Conservation (phyloP, 257 asterid genomes). For the Eucommia ulmoides region DNA sequence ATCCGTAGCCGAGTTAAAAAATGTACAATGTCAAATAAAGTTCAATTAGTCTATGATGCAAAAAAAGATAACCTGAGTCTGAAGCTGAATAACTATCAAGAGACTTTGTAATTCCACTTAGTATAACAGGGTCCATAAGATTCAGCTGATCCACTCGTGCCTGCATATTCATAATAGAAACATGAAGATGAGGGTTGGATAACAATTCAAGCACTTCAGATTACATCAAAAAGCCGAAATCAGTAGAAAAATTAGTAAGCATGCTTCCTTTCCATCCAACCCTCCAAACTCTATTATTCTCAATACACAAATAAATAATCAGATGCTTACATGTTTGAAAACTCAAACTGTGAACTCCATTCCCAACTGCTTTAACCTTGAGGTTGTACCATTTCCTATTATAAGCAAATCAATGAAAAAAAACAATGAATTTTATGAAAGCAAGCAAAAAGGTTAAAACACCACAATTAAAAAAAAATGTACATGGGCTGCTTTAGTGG, state of each 20-base stretch:
- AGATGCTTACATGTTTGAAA: conserved; percentile 81
- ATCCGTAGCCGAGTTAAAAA: too few relatives aligned
- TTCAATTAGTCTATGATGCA: conserved; percentile 2
- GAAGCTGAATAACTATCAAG: conserved; percentile 54
- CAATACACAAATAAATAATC: too few relatives aligned
- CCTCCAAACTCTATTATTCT: too few relatives aligned
- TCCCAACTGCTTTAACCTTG: conserved; percentile 93
- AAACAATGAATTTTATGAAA: too few relatives aligned
- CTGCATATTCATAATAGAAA: conserved; percentile 23
- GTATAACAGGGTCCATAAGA: conserved; percentile 89
- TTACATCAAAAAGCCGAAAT: too few relatives aligned
- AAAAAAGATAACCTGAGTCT: conserved; percentile 48
- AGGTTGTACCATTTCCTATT: conserved; percentile 63
- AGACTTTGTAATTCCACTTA: conserved; percentile 62
- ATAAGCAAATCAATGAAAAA: too few relatives aligned
- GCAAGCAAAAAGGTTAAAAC: too few relatives aligned
- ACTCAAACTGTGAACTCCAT: conserved; percentile 99
- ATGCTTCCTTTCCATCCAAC: too few relatives aligned
- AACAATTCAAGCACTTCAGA: too few relatives aligned
- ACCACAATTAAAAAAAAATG: too few relatives aligned
- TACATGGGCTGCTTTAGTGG: too few relatives aligned
- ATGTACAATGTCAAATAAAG: neutral
- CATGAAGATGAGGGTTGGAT: neutral
- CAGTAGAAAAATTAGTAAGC: too few relatives aligned
- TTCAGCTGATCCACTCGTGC: conserved; percentile 73